phyloP scores from a whole-genome alignment of 2,329 filamentous ascomycete genomes.

The Metarhizium humberi region DNA sequence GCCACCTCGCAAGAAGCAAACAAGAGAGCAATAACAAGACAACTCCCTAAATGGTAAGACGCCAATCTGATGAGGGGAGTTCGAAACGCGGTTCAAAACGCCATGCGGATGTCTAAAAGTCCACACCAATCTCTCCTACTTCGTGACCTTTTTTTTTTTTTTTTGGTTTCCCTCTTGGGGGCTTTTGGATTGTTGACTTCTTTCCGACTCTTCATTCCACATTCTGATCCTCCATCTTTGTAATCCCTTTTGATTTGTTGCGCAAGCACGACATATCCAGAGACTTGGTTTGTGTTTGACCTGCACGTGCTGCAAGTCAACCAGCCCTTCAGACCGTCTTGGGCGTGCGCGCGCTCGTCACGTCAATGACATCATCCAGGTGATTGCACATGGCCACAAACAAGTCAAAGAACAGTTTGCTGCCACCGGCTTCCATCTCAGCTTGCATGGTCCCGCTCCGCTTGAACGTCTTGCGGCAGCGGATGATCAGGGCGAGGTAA shows the following conservation, averaged over 20 bases:
- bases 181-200: slow-evolving; percentile 9
- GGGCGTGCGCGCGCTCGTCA: slow-evolving; percentile 58
- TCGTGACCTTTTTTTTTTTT: slow-evolving; percentile 9
- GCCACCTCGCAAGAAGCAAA: slow-evolving; percentile 40
- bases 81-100: slow-evolving; percentile 21
- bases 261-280: slow-evolving; percentile 6
- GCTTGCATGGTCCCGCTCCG: slow-evolving; percentile 97
- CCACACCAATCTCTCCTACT: slow-evolving; percentile 9
- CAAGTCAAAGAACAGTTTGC: slow-evolving; percentile 94
- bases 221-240: slow-evolving; percentile 13
- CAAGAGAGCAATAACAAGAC: slow-evolving; percentile 20
- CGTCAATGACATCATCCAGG: slow-evolving; percentile 89
- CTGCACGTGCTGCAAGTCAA: slow-evolving; percentile 3
- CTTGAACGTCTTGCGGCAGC: slow-evolving; percentile 96
- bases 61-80: slow-evolving; percentile 41
- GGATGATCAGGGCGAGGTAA: slow-evolving; percentile 94
- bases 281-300: slow-evolving; percentile 10
- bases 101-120: slow-evolving; percentile 13
- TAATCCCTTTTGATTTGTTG: not conserved
- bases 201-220: not conserved
- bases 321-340: slow-evolving; percentile 40
- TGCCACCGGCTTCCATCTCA: slow-evolving; percentile 89
- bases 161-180: slow-evolving; percentile 10
- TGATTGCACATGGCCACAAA: slow-evolving; percentile 98
- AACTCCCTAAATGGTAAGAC: slow-evolving; percentile 33